Percentiles rank a stretch among this genome's conserved stretches.
Evolutionary conservation across 371 early-diverging fungal species (phyloP).

Genomic region (Lichtheimia corymbifera): DNA sequence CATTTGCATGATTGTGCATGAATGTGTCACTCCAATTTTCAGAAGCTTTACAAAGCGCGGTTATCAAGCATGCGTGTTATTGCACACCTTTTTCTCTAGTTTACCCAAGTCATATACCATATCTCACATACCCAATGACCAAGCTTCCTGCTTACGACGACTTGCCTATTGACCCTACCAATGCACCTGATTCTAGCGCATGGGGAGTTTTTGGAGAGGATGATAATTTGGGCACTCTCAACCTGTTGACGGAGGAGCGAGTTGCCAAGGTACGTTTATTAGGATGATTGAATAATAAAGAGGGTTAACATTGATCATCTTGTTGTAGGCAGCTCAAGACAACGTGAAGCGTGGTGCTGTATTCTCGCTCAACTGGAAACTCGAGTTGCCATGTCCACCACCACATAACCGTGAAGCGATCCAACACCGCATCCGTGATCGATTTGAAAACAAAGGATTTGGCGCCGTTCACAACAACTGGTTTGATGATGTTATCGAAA

Average conservation of each 20-base stretch:
- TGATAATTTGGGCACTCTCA: conserved; percentile 45
- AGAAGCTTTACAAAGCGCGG: no score
- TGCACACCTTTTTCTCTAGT: no score
- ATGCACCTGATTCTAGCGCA: conserved; percentile 21
- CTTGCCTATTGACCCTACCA: conserved; percentile 25
- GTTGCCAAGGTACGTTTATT: conserved; percentile 24
- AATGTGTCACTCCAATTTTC: no score
- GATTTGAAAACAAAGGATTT: background rate
- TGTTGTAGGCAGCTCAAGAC: conserved; percentile 20
- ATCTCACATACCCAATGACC: background rate
- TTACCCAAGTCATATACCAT: no score
- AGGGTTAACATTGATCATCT: background rate
- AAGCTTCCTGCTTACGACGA: conserved; percentile 19
- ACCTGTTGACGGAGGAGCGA: conserved; percentile 34
- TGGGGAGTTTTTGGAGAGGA: conserved; percentile 51
- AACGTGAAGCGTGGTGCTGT: conserved; percentile 23
- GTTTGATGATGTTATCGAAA: conserved; percentile 40
- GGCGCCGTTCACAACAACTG: background rate
- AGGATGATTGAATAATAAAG: background rate
- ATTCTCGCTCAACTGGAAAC: conserved; percentile 41
- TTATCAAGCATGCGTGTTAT: no score
- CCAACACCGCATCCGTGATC: conserved; percentile 17
- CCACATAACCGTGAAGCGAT: conserved; percentile 27
- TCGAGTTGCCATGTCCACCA: conserved; percentile 28
- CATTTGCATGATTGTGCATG: no score